These are phyloP conservation scores for Aeminium ludgeri DNA, from an alignment of 495 filamentous ascomycete genomes.

Conservation along the genomic window DNA sequence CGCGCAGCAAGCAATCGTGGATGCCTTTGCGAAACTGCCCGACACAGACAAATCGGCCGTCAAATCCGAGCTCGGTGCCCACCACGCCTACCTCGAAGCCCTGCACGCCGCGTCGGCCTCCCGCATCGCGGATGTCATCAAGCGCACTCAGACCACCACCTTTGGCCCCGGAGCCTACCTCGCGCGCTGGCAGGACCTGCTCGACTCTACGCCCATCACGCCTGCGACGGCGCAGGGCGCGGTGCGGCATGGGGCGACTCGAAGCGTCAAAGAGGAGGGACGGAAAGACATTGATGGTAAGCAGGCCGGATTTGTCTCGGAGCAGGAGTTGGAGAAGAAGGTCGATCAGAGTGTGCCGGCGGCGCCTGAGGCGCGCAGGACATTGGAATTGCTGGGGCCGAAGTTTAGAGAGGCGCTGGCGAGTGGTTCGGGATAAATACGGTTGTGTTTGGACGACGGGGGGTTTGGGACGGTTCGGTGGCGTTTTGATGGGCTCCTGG, in stretches of 20 bases:
- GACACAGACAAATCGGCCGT: conserved; percentile 22
- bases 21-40: conserved; percentile 31
- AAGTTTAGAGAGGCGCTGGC: conserved; percentile 16
- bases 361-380: conserved; percentile 7
- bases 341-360: conserved; percentile 5
- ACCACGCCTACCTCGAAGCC: conserved; percentile 35
- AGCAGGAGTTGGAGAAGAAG: conserved; percentile 7
- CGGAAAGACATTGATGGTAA: conserved; percentile 31
- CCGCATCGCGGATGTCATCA: conserved; percentile 27
- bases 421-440: conserved; percentile 3
- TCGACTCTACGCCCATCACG: conserved; percentile 42
- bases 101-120: conserved; percentile 32
- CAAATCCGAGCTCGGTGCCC: conserved; percentile 30
- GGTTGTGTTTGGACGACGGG: not conserved
- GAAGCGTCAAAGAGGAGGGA: conserved; percentile 32
- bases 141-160: conserved; percentile 16
- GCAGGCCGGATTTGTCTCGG: conserved; percentile 15
- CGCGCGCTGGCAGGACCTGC: conserved; percentile 42
- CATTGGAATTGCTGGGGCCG: conserved; percentile 13
- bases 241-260: conserved; percentile 34
- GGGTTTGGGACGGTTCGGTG: too few relatives aligned
- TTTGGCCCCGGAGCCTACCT: conserved; percentile 47
- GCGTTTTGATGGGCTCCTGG: too few relatives aligned
- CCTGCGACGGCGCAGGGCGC: conserved; percentile 30
- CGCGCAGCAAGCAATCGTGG: conserved; percentile 30